Percentiles rank a stretch among this genome's conserved stretches.
Conservation (phyloP, 345 rosid genomes). For the Arabidopsis arenosa region DNA sequence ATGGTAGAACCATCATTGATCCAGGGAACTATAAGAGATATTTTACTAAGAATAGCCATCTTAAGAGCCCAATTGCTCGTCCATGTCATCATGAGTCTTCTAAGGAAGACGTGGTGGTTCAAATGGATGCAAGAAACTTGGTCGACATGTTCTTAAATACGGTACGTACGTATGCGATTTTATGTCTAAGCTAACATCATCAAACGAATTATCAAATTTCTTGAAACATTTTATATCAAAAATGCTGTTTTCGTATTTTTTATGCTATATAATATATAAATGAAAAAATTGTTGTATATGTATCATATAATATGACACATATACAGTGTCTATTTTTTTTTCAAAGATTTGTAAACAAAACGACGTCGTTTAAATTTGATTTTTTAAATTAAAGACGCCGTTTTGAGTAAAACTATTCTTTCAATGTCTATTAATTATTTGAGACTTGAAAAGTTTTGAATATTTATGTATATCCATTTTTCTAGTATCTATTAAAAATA, state of each 20-base stretch:
- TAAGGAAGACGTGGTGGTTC: slow-evolving; percentile 52
- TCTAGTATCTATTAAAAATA: background rate
- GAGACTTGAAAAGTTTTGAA: background rate
- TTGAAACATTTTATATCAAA: background rate
- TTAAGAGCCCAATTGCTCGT: slow-evolving; percentile 37
- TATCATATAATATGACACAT: background rate
- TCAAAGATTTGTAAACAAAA: background rate
- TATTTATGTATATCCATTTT: background rate
- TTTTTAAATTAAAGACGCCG: background rate
- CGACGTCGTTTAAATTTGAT: background rate
- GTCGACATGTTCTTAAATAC: slow-evolving; percentile 58
- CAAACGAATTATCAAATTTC: background rate
- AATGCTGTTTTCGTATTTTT: background rate
- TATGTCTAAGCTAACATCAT: background rate
- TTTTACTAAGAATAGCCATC: slow-evolving; percentile 44
- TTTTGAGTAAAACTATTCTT: background rate
- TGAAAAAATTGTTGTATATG: background rate
- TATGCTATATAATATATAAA: background rate
- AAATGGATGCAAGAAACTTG: slow-evolving; percentile 50
- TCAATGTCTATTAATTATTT: background rate
- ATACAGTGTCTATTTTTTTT: background rate
- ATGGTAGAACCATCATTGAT: slow-evolving; percentile 52
- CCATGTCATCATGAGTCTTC: slow-evolving; percentile 64
- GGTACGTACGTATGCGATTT: slow-evolving; percentile 41
- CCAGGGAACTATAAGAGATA: slow-evolving; percentile 51